Conservation (phyloP, 768 basidiomycete genomes). For the Leucogyrophana mollusca region DNA sequence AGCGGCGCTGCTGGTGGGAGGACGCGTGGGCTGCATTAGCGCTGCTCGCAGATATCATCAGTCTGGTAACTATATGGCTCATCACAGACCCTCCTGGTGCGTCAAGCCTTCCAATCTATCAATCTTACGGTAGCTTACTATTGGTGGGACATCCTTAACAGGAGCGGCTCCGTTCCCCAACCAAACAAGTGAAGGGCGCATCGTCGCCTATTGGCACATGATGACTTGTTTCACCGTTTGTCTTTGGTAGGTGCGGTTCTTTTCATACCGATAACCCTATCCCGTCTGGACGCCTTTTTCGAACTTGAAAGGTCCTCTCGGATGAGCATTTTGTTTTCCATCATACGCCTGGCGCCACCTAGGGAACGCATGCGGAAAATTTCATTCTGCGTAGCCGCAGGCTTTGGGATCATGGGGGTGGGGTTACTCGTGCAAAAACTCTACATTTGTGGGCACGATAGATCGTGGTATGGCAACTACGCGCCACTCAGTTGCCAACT, state of each 20-base stretch:
- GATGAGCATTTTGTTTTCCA: conserved; percentile 8
- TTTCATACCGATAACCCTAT: not conserved
- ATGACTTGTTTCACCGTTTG: conserved; percentile 4
- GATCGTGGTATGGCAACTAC: conserved; percentile 1
- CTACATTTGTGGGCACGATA: conserved; percentile 6
- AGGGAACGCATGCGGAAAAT: conserved; percentile 3
- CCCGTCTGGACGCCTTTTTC: not conserved
- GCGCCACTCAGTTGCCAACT: conserved; percentile 4
- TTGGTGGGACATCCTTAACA: not conserved
- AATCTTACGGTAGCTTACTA: not conserved
- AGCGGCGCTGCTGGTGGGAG: conserved; percentile 10
- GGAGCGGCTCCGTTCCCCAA: not conserved
- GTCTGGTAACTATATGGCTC: conserved; percentile 7
- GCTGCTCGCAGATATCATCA: not conserved
- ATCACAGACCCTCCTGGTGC: conserved; percentile 1
- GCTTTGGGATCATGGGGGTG: conserved; percentile 2
- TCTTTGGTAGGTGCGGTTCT: conserved; percentile 6
- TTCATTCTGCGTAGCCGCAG: not conserved
- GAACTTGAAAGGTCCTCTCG: conserved; percentile 4
- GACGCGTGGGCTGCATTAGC: conserved; percentile 6
- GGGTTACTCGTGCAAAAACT: conserved; percentile 6
- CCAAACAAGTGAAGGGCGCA: conserved; percentile 1
- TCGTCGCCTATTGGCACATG: conserved; percentile 7
- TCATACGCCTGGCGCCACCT: conserved; percentile 6
- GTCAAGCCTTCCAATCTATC: no score